A percentile compares a stretch with the other conserved stretches of the same genome.
phyloP scores from a whole-genome alignment of 2,329 filamentous ascomycete species.

The Trichophaea hybrida region DNA sequence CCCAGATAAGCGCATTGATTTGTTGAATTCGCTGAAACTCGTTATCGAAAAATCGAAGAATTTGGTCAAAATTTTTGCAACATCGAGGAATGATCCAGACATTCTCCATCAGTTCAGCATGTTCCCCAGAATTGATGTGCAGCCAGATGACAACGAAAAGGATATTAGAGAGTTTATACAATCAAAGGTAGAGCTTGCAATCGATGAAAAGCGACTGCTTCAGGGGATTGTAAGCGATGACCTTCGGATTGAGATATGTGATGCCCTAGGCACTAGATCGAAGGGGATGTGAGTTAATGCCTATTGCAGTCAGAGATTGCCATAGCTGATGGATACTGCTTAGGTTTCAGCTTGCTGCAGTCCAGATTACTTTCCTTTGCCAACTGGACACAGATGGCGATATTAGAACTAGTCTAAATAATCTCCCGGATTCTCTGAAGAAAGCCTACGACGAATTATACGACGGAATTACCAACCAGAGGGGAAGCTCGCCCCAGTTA shows the following conservation, averaged over 20 bases:
- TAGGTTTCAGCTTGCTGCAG: constrained; percentile 14
- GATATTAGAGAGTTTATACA: constrained; percentile 10
- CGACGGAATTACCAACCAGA: neutral
- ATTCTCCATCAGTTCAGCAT: neutral
- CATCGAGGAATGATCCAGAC: constrained; percentile 7
- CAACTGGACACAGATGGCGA: neutral
- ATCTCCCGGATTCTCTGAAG: constrained; percentile 3
- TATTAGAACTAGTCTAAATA: constrained; percentile 6
- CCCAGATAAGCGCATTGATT: neutral
- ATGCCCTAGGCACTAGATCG: constrained; percentile 1
- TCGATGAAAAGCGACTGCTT: neutral
- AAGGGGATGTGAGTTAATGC: constrained; percentile 13
- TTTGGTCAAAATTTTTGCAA: constrained; percentile 8
- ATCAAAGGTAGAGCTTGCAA: constrained; percentile 1
- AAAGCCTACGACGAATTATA: constrained; percentile 10
- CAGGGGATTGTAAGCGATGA: neutral
- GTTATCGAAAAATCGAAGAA: neutral
- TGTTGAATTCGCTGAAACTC: neutral
- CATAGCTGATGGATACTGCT: neutral
- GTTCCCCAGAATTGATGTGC: neutral
- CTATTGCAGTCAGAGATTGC: neutral
- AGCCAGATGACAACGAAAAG: neutral
- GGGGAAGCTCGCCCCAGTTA: neutral
- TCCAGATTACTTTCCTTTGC: constrained; percentile 16
- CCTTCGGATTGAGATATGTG: constrained; percentile 3